Percentiles rank a stretch among this genome's conserved stretches.
phyloP scores from a whole-genome alignment of 441 rosid species.

The Breynia disticha region DNA sequence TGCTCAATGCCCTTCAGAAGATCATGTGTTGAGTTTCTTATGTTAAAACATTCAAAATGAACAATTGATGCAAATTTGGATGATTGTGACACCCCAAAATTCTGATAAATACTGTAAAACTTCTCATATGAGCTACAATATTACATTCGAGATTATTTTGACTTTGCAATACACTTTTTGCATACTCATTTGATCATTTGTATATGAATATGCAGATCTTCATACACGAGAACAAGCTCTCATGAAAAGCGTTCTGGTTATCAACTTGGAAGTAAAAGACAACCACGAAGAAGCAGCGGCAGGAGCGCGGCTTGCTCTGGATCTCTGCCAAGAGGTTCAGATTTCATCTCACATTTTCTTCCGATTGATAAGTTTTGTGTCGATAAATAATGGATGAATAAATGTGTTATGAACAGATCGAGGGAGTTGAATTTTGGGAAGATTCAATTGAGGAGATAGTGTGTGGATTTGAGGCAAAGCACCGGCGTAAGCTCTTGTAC shows the following conservation, averaged over 20 bases:
- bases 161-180: background rate
- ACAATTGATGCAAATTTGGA: no score
- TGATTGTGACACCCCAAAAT: no score
- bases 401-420: slow-evolving; percentile 34
- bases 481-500: slow-evolving; percentile 58
- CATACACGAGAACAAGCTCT: slow-evolving; percentile 60
- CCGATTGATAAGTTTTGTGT: background rate
- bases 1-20: no score
- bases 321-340: slow-evolving; percentile 73
- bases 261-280: slow-evolving; percentile 93
- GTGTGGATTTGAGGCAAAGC: slow-evolving; percentile 58
- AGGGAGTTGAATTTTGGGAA: slow-evolving; percentile 79
- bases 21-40: no score
- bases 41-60: no score
- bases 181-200: background rate
- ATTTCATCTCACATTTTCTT: no score
- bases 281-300: slow-evolving; percentile 92
- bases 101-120: no score
- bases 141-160: no score
- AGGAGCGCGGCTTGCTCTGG: slow-evolving; percentile 73
- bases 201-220: slow-evolving; percentile 49
- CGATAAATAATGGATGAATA: background rate
- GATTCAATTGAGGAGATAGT: slow-evolving; percentile 65
- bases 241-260: slow-evolving; percentile 57
- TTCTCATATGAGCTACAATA: no score